Evolutionary conservation across 164 flowering plant species (phyloP), one percentile per base, ranked within the genome.

Genomic region (Nymphaea colorata): DNA sequence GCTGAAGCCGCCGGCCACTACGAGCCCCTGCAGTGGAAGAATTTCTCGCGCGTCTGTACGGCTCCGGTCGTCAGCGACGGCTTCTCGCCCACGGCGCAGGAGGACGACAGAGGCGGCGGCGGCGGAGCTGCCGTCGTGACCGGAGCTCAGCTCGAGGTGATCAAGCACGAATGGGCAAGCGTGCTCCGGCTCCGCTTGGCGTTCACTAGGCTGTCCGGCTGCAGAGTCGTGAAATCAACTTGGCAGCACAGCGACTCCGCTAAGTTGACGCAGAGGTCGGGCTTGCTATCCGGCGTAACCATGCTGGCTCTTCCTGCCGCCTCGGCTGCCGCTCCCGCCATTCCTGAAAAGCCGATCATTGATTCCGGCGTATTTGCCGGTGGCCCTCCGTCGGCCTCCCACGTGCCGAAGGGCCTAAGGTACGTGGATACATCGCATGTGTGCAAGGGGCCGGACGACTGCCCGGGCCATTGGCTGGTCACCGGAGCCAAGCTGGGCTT

Each of bases 391-490:
- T 80, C 77, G 71, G 77, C 85, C 4, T 73, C 76, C 14, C 82
- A 77, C 43, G 68, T 79, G 10, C 83, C 75, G 51, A 93, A 83
- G 84, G 76, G 82, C 47, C 16, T 80, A 69, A 85, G 73, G 67
- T 81, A 81, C 69, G 92, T 90, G 41, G 93, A 93, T 41, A 76
- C 72, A 57, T 65, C 87, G 11, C 80, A 93, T 62, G 7, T 86
- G 60, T 84, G 87, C 62, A 76, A 77, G 73, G 96, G 98, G 42
- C 88, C 96, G 2, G 82, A 79, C 64, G 89, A 93, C 66, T 78
- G 78, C 71, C 96, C 98, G 1, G 96, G 96, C 8, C 83, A 88
- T 77, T 93, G 96, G 96, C 44, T 90, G 44, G 93, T 86, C 7
- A 93, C 90, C 3, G 98, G 96, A 47, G 98, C 96, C 11, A 85